A percentile compares a stretch with the other conserved stretches of the same genome.
These are phyloP conservation scores for Poterioochromonas sp. DNA, from an alignment of 352 stramenopile species.

Conservation along the genomic window DNA sequence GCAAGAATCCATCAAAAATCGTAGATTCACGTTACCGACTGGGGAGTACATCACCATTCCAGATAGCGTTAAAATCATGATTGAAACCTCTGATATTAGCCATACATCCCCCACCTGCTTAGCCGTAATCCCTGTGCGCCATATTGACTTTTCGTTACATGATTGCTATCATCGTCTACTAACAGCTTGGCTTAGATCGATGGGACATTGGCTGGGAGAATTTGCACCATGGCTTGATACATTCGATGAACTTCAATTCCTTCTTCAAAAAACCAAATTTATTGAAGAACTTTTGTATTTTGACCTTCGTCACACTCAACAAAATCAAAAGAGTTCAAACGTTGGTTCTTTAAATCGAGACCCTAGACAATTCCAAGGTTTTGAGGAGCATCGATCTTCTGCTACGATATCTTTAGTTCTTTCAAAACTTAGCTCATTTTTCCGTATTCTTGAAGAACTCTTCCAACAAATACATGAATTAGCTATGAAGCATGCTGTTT, in stretches of 20 bases:
- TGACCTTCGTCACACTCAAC: not conserved
- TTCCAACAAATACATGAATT: slow-evolving; percentile 13
- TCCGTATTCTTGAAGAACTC: slow-evolving; percentile 18
- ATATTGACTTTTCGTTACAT: not conserved
- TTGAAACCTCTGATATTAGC: slow-evolving; percentile 25
- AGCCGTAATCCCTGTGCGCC: not conserved
- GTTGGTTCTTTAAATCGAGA: too few relatives aligned
- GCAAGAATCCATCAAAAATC: not conserved
- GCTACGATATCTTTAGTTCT: not conserved
- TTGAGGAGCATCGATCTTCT: too few relatives aligned
- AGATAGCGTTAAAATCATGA: not conserved
- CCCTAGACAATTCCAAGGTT: too few relatives aligned
- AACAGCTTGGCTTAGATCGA: not conserved
- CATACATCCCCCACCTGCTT: slow-evolving; percentile 2
- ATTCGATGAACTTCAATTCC: not conserved
- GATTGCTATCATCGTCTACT: not conserved
- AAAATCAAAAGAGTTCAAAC: too few relatives aligned
- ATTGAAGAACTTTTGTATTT: slow-evolving; percentile 15
- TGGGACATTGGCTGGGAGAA: slow-evolving; percentile 17
- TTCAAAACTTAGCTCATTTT: not conserved
- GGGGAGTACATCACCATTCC: not conserved
- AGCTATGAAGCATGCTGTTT: not conserved
- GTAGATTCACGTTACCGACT: not conserved
- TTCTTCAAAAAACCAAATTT: slow-evolving; percentile 12
- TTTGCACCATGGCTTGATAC: slow-evolving; percentile 28